Evolutionary conservation across 2,329 filamentous ascomycete genomes (phyloP).

Genomic region (Curvularia sp.): DNA sequence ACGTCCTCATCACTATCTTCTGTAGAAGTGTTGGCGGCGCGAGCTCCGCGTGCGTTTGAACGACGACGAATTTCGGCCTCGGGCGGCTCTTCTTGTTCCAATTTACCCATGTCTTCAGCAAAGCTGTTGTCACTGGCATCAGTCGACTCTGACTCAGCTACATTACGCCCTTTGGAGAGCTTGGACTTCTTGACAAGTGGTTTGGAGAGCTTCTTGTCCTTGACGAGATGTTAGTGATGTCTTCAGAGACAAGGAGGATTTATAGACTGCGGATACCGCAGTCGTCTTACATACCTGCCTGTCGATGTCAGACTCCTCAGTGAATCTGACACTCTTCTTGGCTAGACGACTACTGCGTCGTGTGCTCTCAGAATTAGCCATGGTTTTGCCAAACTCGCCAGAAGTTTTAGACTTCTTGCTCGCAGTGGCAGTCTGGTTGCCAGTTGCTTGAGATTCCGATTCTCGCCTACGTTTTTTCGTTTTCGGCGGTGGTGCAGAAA

Average conservation of each 20-base stretch:
- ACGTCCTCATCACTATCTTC: background rate
- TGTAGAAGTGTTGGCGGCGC: background rate
- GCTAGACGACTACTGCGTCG: conserved; percentile 21
- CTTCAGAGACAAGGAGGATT: background rate
- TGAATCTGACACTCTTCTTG: conserved; percentile 14
- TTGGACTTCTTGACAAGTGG: conserved; percentile 24
- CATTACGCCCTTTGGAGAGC: conserved; percentile 3
- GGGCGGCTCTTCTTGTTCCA: conserved; percentile 5
- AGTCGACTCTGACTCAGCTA: background rate
- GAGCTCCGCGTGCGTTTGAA: conserved; percentile 21
- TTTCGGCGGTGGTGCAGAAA: conserved; percentile 3
- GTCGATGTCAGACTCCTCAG: conserved; percentile 13
- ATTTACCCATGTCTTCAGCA: conserved; percentile 8
- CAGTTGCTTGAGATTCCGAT: background rate
- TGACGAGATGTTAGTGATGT: background rate
- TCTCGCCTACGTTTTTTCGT: background rate
- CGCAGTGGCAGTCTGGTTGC: background rate
- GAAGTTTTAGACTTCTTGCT: no score
- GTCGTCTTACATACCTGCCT: conserved; percentile 8
- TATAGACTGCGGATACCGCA: background rate
- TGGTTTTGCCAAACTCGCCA: no score
- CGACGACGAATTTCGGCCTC: conserved; percentile 7
- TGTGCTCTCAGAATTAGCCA: conserved; percentile 1
- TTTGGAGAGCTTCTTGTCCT: conserved; percentile 21
- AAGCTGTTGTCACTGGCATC: conserved; percentile 21